Percentiles rank a stretch among this genome's conserved stretches.
phyloP scores from a whole-genome alignment of 345 rosid genomes.

The Moricandia moricandioides region DNA sequence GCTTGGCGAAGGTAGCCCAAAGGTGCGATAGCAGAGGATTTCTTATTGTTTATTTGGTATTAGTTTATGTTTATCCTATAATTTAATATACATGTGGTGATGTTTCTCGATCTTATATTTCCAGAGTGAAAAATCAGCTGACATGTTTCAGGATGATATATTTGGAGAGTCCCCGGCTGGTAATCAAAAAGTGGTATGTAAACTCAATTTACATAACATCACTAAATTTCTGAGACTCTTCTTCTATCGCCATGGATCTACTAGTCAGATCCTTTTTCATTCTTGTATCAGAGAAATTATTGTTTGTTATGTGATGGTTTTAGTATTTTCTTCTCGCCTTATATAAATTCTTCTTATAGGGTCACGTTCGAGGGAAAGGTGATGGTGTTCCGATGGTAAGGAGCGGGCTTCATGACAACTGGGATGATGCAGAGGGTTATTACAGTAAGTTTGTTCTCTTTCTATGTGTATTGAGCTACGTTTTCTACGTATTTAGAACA shows the following conservation, averaged over 20 bases:
- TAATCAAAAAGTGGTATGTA: conserved; percentile 59
- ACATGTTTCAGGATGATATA: conserved; percentile 83
- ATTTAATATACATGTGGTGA: neutral
- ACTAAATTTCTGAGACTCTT: neutral
- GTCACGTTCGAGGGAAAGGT: conserved; percentile 64
- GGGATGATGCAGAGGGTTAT: conserved; percentile 99
- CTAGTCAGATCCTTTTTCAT: conserved; percentile 13
- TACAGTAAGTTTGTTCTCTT: conserved; percentile 62
- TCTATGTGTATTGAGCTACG: neutral
- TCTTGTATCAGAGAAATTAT: neutral
- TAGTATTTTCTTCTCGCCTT: neutral
- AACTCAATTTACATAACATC: neutral
- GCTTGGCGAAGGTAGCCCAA: conserved; percentile 94
- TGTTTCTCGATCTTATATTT: conserved; percentile 27
- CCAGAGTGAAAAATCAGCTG: conserved; percentile 88
- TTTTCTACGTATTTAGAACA: neutral
- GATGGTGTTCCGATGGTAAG: conserved; percentile 64
- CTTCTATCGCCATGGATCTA: neutral
- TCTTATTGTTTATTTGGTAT: conserved; percentile 26
- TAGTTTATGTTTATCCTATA: conserved; percentile 13
- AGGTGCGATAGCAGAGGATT: conserved; percentile 52
- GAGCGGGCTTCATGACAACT: conserved; percentile 92
- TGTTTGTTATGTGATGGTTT: conserved; percentile 13
- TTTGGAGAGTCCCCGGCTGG: conserved; percentile 95
- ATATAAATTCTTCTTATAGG: conserved; percentile 18